A percentile compares a stretch with the other conserved stretches of the same genome.
Conservation (phyloP, 306 rosid species). For the Prunus davidiana region DNA sequence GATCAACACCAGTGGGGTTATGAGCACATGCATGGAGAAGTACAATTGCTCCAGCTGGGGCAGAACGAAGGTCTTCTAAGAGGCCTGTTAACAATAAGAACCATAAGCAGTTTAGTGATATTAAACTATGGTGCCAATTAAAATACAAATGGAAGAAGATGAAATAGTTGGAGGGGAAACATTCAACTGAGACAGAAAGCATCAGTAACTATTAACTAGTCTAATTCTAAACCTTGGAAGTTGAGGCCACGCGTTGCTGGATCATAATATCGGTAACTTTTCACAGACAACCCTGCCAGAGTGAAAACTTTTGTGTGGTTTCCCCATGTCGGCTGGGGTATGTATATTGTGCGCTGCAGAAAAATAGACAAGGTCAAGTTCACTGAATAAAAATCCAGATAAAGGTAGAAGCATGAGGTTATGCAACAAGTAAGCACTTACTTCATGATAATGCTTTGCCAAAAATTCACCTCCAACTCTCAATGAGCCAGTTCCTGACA, state of each 20-base stretch:
- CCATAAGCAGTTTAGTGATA: background rate
- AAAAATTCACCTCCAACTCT: constrained; percentile 98
- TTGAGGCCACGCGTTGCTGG: constrained; percentile 93
- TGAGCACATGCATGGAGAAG: constrained; percentile 98
- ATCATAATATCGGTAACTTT: constrained; percentile 85
- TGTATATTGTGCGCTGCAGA: constrained; percentile 73
- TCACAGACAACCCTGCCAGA: constrained; percentile 78
- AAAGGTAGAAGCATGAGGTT: background rate
- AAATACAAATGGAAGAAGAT: background rate
- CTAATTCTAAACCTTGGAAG: constrained; percentile 63
- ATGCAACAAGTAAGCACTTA: constrained; percentile 33
- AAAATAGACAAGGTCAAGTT: constrained; percentile 5
- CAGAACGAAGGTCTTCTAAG: constrained; percentile 88
- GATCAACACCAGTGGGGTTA: constrained; percentile 99
- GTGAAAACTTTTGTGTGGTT: constrained; percentile 80
- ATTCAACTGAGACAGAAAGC: background rate
- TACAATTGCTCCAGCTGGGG: constrained; percentile 85
- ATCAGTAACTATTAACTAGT: background rate
- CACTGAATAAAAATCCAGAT: constrained; percentile 1
- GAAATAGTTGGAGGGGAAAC: background rate
- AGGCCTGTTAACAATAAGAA: constrained; percentile 55
- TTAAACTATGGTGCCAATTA: background rate
- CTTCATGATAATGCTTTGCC: constrained; percentile 90
- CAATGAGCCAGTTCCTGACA: constrained; percentile 97
- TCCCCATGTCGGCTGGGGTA: constrained; percentile 98